Evolutionary conservation across 768 basidiomycete species (phyloP).

Genomic region (Leccinellum albellum): DNA sequence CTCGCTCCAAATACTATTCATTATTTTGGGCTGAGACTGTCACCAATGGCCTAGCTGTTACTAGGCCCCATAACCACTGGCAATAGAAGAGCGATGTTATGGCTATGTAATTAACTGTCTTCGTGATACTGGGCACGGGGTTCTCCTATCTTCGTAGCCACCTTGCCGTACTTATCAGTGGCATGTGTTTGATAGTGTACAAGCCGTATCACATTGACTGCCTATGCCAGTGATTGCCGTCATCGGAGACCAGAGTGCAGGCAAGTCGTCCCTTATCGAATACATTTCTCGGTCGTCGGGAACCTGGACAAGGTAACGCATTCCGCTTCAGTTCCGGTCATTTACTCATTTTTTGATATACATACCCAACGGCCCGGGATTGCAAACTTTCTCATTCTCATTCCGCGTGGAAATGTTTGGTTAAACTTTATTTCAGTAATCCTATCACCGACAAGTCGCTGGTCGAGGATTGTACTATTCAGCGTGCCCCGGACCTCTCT

Average conservation of each 20-base stretch:
- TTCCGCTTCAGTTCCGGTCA: background rate
- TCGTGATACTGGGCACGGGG: constrained; percentile 54
- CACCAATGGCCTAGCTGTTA: constrained; percentile 34
- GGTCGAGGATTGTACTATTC: constrained; percentile 66
- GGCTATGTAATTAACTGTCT: constrained; percentile 58
- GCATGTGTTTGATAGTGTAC: constrained; percentile 46
- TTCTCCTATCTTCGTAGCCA: background rate
- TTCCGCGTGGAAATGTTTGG: constrained; percentile 46
- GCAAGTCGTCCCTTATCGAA: constrained; percentile 76
- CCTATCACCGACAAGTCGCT: constrained; percentile 46
- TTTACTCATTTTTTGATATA: constrained; percentile 20
- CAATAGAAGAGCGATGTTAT: constrained; percentile 48
- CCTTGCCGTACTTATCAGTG: background rate
- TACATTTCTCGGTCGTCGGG: constrained; percentile 72
- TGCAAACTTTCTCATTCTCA: constrained; percentile 45
- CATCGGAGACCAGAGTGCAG: constrained; percentile 68
- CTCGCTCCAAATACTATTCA: background rate
- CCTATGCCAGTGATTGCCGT: constrained; percentile 76
- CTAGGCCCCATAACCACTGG: constrained; percentile 43
- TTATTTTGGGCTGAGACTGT: background rate
- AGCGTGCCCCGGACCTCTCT: constrained; percentile 62
- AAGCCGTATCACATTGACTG: constrained; percentile 69
- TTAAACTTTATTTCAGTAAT: constrained; percentile 42
- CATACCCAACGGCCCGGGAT: constrained; percentile 59
- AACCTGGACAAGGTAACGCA: constrained; percentile 63